phyloP scores from a whole-genome alignment of 164 flowering plant genomes.

The Tinospora cordifolia region DNA sequence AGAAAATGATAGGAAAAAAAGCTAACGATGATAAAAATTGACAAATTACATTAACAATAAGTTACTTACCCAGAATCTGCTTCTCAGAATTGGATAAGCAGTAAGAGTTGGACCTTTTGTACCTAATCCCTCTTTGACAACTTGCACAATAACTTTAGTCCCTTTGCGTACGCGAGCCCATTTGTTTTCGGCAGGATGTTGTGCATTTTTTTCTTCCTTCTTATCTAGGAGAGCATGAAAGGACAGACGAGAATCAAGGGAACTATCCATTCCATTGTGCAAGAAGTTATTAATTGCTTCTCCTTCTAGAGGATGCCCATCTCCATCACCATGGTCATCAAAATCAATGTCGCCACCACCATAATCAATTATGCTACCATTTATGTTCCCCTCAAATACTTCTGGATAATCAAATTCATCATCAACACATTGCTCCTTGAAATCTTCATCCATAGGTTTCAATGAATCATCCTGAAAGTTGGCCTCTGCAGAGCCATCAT shows the following conservation, averaged over 20 bases:
- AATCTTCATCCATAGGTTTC: conserved; percentile 32
- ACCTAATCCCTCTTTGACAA: conserved; percentile 93
- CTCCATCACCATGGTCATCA: conserved; percentile 31
- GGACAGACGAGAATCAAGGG: conserved; percentile 21
- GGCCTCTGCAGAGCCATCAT: conserved; percentile 27
- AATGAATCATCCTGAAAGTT: conserved; percentile 34
- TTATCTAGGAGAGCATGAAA: conserved; percentile 18
- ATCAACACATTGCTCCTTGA: conserved; percentile 47
- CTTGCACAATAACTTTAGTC: conserved; percentile 88
- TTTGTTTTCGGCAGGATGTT: conserved; percentile 27
- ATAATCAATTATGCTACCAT: conserved; percentile 40
- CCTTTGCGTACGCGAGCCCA: conserved; percentile 74
- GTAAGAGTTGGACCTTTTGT: conserved; percentile 91
- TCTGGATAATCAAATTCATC: conserved; percentile 44
- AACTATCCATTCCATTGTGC: conserved; percentile 22
- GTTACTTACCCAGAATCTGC: conserved; percentile 91
- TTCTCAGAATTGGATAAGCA: conserved; percentile 75
- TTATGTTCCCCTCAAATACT: conserved; percentile 27
- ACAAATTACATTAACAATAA: not conserved
- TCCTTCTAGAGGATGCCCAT: conserved; percentile 26
- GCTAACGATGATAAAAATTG: not conserved
- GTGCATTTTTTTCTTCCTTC: conserved; percentile 18
- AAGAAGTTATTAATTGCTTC: conserved; percentile 17
- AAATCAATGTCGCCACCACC: conserved; percentile 32
- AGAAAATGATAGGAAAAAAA: not conserved